Base-by-base conservation (phyloP, 2,329 filamentous ascomycete species). In the Geoglossum cookeanum region DNA sequence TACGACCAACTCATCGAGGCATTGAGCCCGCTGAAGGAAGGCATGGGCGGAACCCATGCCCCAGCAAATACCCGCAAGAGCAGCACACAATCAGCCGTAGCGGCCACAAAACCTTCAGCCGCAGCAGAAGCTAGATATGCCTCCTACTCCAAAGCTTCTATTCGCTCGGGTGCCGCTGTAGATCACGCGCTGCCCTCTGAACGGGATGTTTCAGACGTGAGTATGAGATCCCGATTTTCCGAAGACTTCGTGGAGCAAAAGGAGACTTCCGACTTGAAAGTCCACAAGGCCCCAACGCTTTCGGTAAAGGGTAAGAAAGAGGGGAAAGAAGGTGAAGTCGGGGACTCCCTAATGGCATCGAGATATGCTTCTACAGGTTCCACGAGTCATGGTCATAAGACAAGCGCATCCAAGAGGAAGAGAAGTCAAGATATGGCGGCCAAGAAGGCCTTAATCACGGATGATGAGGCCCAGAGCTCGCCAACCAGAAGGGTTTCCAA, bases 1-100 rank as follows among this genome's bases (percentile, higher is more conserved):
- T 57, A 57, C 45, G 55, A 51, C 30, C 55, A 57, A 39, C 45
- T 57, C 8, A 52, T 57, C 11, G 44, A 57, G 27, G 42, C 45
- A 15, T 33, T 57, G 22, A 57, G 44, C 17, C 42, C 42, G 9
- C 29, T 27, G 42, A 57, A 51, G 32, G 42, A 48, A 3, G 32
- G 8, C 8, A 37, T 32, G 8, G 29, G 44, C n/a, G 33, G 37
- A 39, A 51, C 45, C 4, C 35, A 30, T 52, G 33, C 42, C 7
- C 55, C 55, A 39, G 22, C 44, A 33, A 57, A 48, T 48, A 51
- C 42, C 42, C 55, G 55, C 13, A 39, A 29, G 22, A 51, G 45
- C 42, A 57, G 55, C 45, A 32, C 32, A 32, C 33, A 44, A 17
- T 48, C 55, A n/a, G 22, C 22, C 7, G 53, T 35, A 9, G 44